Evolutionary conservation across 164 flowering plant genomes (phyloP), one percentile per base, ranked within the genome.

Genomic region (Platanus orientalis): DNA sequence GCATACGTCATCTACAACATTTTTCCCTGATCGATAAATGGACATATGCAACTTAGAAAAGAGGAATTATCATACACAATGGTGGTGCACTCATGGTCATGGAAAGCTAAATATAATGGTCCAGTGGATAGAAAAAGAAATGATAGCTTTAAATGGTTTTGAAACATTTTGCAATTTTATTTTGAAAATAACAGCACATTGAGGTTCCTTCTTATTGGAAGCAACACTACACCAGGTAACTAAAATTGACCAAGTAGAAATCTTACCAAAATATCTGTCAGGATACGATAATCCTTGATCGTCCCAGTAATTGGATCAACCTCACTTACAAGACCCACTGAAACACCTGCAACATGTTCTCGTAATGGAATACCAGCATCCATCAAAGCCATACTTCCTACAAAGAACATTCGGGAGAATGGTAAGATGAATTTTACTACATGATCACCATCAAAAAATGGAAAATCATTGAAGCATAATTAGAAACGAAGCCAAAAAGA

Each of bases 321-420:
- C 16, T 89, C 97, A 77, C 79, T 94, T 67, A 94, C 74, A 73
- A 94, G 96, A 60, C 97, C 99, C 44, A 94, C 94, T 45, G 97
- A 94, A 73, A 94, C 79, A 71, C 99, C 99, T 57, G 99, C 99
- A 20, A 91, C 96, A 78, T 89, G 97, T 66, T 83, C 93, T 50
- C 79, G 78, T 63, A 94, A 27, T 45, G 93, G 97, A 75, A 94
- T 84, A 49, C 99, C 97, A 73, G 99, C 96, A 81, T 91, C 97
- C 99, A 94, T 86, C 75, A 94, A 80, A 67, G 97, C 97, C 88
- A 94, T 84, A 70, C 99, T 94, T 49, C 96, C 99, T 94, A 58
- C 54, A 75, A 49, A 58, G 61, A 53, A 75, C 21, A 49, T 29
- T 25, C 51, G 4, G 27, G 25, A 54, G 39, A 24, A 63, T n/a